A percentile compares a stretch with the other conserved stretches of the same genome.
Conservation (phyloP, 1,139 yeast genomes). For the Yamadazyma blattariae region DNA sequence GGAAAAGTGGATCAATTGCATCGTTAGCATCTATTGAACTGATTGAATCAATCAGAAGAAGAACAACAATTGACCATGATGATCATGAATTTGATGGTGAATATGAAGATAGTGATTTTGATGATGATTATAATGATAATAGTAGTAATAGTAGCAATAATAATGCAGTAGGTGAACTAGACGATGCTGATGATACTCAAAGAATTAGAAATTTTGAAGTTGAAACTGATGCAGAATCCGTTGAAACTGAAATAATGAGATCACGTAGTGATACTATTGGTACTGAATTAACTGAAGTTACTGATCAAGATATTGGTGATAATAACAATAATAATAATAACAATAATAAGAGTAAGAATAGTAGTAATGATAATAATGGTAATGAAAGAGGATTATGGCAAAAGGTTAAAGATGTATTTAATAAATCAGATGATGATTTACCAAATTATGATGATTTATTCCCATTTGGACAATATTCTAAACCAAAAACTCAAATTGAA, state of each 20-base stretch:
- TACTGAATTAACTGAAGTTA: constrained; percentile 23
- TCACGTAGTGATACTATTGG: constrained; percentile 9
- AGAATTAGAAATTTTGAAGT: constrained; percentile 5
- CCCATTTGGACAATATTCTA: constrained; percentile 52
- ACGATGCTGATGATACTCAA: constrained; percentile 3
- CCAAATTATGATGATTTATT: constrained; percentile 84
- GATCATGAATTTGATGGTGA: constrained; percentile 4
- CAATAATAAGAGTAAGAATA: constrained; percentile 17
- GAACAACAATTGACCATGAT: constrained; percentile 1
- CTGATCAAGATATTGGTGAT: constrained; percentile 8
- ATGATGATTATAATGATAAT: constrained; percentile 7
- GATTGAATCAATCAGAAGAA: not conserved
- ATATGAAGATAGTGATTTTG: constrained; percentile 10
- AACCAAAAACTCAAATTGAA: constrained; percentile 37
- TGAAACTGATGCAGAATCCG: constrained; percentile 36
- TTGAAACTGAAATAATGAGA: constrained; percentile 23
- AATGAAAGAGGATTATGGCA: constrained; percentile 44
- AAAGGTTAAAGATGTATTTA: constrained; percentile 59
- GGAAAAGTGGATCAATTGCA: constrained; percentile 11
- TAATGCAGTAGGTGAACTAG: too few relatives aligned
- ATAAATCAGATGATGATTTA: constrained; percentile 42
- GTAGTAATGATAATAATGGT: constrained; percentile 19
- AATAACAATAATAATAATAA: not conserved
- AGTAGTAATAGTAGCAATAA: too few relatives aligned
- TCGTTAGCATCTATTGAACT: constrained; percentile 2